Base-by-base conservation (phyloP, 1,284 basidiomycete species). In the Quambalaria eucalypti region DNA sequence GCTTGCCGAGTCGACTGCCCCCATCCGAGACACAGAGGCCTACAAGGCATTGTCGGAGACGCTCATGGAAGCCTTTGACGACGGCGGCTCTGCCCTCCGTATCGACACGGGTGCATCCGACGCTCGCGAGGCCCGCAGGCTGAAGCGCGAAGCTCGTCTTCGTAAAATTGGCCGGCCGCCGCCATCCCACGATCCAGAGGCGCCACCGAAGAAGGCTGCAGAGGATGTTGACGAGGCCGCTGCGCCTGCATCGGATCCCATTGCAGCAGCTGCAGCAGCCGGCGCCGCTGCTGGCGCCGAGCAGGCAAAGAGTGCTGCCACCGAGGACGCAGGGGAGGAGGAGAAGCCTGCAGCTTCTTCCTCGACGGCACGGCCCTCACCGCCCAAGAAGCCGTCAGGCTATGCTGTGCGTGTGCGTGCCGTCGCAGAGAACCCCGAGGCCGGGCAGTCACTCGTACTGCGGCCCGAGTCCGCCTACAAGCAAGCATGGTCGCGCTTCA, bases 31-130 rank as follows among this genome's bases (percentile, higher is more conserved):
- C 62, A 98, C 92, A 1, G 86, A 86, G 36, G 90, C 91, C 1
- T 98, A 98, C 80, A 95, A 95, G 79, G 81, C 86, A 0, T 80
- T 98, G 26, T 84, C 90, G 1, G 87, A 93, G 51, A 90, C 88
- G 9, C 79, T 98, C 19, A 79, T 89, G 25, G 93, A 98, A 66
- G 90, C 91, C 6, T 82, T 98, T 47, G 92, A 98, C 68, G 92
- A 97, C 75, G 88, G 88, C 55, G 88, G 88, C 4, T 88, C 85
- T 60, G 87, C 89, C 4, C 64, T 76, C 9, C 64, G 69, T 28
- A 71, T 74, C 50, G 62, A 62, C 31, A 57, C 70, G 12, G 63
- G 82, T 86, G 63, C 80, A 87, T 64, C 85, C 87, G 76, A 80
- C 80, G 63, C 83, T 87, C 50, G 80, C 89, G 36, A 85, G 81